These are phyloP conservation scores for Cyberlindnera euphorbiae DNA, from an alignment of 805 yeast genomes.

Conservation along the genomic window DNA sequence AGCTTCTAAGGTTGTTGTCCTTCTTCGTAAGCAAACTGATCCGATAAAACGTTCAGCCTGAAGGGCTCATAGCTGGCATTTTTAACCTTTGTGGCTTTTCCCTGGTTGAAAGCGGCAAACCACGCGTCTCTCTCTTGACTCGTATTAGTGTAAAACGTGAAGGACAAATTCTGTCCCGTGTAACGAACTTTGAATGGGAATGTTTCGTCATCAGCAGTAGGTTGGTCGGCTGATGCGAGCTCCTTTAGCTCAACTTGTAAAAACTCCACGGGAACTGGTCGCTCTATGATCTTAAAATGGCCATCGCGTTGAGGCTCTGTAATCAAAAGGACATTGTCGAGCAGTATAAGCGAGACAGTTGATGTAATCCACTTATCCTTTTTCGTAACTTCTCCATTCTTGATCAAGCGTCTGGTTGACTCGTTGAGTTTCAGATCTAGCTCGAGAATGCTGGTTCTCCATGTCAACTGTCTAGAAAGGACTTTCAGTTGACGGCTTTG, in stretches of 20 bases:
- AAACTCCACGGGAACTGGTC: conserved; percentile 59
- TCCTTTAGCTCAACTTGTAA: conserved; percentile 47
- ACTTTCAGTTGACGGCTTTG: conserved; percentile 50
- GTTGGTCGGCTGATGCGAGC: conserved; percentile 5
- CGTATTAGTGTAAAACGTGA: conserved; percentile 44
- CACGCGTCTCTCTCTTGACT: conserved; percentile 52
- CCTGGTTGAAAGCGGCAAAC: conserved; percentile 46
- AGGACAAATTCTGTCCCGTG: conserved; percentile 52
- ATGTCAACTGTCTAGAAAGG: conserved; percentile 47
- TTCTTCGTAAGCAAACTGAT: conserved; percentile 62
- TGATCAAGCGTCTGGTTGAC: conserved; percentile 49
- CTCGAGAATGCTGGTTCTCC: conserved; percentile 42
- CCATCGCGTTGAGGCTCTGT: conserved; percentile 49
- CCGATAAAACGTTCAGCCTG: conserved; percentile 46
- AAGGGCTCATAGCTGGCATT: conserved; percentile 48
- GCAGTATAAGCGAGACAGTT: conserved; percentile 44
- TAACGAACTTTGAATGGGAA: conserved; percentile 48
- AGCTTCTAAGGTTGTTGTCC: conserved; percentile 44
- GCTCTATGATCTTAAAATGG: conserved; percentile 42
- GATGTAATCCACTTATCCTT: conserved; percentile 63
- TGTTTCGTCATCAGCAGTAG: conserved; percentile 13
- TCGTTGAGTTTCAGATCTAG: conserved; percentile 50
- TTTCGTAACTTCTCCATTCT: conserved; percentile 53
- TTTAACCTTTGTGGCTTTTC: conserved; percentile 38
- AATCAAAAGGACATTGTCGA: conserved; percentile 68